phyloP scores from a whole-genome alignment of 805 yeast genomes.

The Brettanomyces nanus region DNA sequence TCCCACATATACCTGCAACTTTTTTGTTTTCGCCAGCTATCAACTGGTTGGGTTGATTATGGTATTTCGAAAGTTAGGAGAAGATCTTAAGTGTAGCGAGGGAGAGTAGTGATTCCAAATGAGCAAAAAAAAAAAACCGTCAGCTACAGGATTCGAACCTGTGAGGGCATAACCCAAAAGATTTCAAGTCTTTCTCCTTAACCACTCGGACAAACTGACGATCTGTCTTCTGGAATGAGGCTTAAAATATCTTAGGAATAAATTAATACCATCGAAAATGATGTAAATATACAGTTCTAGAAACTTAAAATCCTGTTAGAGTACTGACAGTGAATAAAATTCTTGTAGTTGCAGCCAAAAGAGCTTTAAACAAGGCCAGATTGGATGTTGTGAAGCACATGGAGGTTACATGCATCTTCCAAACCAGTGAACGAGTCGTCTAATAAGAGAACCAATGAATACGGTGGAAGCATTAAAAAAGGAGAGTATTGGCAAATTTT shows the following conservation, averaged over 20 bases:
- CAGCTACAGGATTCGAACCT: conserved; percentile 24
- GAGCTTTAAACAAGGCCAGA: conserved; percentile 29
- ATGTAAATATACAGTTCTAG: too few relatives aligned
- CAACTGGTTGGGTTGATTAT: too few relatives aligned
- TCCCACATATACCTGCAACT: too few relatives aligned
- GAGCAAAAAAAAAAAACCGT: conserved; percentile 16
- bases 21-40: too few relatives aligned
- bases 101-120: too few relatives aligned
- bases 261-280: background rate
- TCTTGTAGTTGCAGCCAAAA: conserved; percentile 36
- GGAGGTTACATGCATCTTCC: conserved; percentile 33
- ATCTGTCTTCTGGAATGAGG: too few relatives aligned
- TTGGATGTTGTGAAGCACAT: conserved; percentile 36
- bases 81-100: too few relatives aligned
- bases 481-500: conserved; percentile 24
- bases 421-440: conserved; percentile 32
- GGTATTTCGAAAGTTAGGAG: too few relatives aligned
- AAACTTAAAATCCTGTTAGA: conserved; percentile 40
- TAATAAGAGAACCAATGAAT: conserved; percentile 33
- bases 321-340: conserved; percentile 34
- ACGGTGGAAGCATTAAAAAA: conserved; percentile 37
- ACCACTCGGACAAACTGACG: conserved; percentile 20
- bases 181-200: conserved; percentile 24
- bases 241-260: background rate
- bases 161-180: conserved; percentile 24